Base-by-base conservation (phyloP, 2,329 filamentous ascomycete genomes). In the Diaporthe batatas region DNA sequence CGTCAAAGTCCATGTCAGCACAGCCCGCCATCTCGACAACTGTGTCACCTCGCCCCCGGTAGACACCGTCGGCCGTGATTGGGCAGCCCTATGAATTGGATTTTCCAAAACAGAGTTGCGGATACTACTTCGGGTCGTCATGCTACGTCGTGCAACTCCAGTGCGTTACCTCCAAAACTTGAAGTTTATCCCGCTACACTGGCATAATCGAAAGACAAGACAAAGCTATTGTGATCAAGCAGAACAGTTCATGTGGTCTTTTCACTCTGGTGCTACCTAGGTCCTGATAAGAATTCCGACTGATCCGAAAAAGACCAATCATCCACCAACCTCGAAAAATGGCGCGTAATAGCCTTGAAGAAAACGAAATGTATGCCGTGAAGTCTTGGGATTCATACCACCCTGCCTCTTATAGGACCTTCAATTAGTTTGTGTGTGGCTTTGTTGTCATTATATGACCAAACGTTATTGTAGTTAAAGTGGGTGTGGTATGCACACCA, bases 41-140 rank as follows among this genome's bases (percentile, higher is more conserved):
- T 51, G 44, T 67, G 44, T 34, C 14, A 51, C 32, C n/a, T 51
- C n/a, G 10, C 32, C 29, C 10, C 36, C 21, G 44, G 44, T 25
- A 23, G 53, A 67, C 12, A 39, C 10, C 21, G 7, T 32, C 32
- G 21, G 16, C 25, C 29, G 44, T 65, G 59, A 65, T 67, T 51
- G 62, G 62, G 11, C 44, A 36, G 23, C 32, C 29, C 36, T 18
- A 51, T 10, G 12, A 25, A 67, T 67, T 51, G 42, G n/a, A 67
- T 51, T 67, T 39, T 29, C 29, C 29, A 29, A 29, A 29, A 29
- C 29, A 29, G 5, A 29, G 29, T 29, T 32, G n/a, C 25, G 32
- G 44, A 11, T 67, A 67, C 62, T 10, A 67, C 62, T n/a, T 39
- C 8, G 32, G 44, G 51, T 67, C 29, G 54, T 21, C 47, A 47